Conservation (phyloP, 257 asterid species). For the Salvia splendens region DNA sequence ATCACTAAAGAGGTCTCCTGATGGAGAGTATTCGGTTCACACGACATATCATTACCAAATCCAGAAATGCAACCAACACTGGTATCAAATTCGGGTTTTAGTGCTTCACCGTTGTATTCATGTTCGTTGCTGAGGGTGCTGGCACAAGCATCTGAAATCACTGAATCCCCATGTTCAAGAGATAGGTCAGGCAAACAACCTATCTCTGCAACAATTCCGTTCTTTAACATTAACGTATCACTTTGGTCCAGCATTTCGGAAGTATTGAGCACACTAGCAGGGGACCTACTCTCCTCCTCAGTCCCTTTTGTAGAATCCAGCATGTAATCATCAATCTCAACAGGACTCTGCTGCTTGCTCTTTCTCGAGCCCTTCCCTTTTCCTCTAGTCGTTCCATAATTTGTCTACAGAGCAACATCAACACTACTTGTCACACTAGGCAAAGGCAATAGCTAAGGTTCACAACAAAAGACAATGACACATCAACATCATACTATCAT, state of each 20-base stretch:
- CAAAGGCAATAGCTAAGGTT: neutral
- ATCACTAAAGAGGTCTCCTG: slow-evolving; percentile 27
- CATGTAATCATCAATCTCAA: slow-evolving; percentile 32
- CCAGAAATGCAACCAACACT: slow-evolving; percentile 27
- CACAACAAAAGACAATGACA: neutral
- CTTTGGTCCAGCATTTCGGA: slow-evolving; percentile 36
- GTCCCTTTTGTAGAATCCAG: slow-evolving; percentile 36
- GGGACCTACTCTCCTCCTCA: slow-evolving; percentile 41
- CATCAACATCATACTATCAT: neutral
- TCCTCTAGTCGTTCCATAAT: slow-evolving; percentile 40
- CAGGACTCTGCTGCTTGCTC: slow-evolving; percentile 31
- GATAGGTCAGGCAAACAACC: slow-evolving; percentile 33
- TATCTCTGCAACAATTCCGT: slow-evolving; percentile 32
- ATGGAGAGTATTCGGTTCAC: slow-evolving; percentile 33
- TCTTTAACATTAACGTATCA: slow-evolving; percentile 33
- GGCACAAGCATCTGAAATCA: slow-evolving; percentile 38
- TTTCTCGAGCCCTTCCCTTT: slow-evolving; percentile 50
- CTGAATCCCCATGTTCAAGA: slow-evolving; percentile 41
- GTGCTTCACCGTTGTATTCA: slow-evolving; percentile 33
- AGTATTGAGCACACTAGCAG: slow-evolving; percentile 33
- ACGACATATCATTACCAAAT: slow-evolving; percentile 17
- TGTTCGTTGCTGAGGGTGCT: slow-evolving; percentile 33
- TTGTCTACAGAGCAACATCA: slow-evolving; percentile 44
- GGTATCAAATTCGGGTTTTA: slow-evolving; percentile 33
- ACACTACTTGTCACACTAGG: slow-evolving; percentile 12